A percentile compares a stretch with the other conserved stretches of the same genome.
Evolutionary conservation across 805 yeast species (phyloP).

Genomic region (Grigorovia transvaalensis): DNA sequence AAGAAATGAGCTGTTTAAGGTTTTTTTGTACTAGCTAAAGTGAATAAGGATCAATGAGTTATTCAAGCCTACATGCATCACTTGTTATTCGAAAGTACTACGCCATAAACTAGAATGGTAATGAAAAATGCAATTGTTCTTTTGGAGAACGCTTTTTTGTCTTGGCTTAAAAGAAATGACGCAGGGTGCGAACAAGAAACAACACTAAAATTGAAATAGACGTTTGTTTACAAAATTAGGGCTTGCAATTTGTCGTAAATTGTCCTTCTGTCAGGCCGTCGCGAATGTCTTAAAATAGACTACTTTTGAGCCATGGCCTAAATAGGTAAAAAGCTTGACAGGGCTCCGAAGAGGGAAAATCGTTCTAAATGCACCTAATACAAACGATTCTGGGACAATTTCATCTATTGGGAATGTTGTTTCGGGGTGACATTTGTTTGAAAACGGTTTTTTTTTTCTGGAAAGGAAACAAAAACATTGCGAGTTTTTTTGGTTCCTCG

Average conservation of each 20-base stretch:
- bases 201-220: too few species aligned
- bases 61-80: too few species aligned
- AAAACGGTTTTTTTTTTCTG: neutral
- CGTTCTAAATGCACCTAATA: neutral
- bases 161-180: neutral
- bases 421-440: neutral
- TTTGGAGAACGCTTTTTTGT: too few species aligned
- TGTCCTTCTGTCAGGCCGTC: neutral
- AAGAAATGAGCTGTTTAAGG: too few species aligned
- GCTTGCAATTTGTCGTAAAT: neutral
- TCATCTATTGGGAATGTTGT: neutral
- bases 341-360: neutral
- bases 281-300: neutral
- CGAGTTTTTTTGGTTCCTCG: too few species aligned
- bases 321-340: neutral
- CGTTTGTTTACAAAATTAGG: neutral
- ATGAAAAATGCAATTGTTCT: too few species aligned
- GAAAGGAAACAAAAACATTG: too few species aligned
- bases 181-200: neutral
- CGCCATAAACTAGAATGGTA: too few species aligned
- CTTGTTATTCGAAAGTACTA: too few species aligned
- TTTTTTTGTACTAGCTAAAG: too few species aligned
- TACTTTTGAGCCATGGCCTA: neutral
- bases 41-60: too few species aligned
- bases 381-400: too few species aligned